Base-by-base conservation (phyloP, 495 filamentous ascomycete species). In the Aspergillus biplanus region DNA sequence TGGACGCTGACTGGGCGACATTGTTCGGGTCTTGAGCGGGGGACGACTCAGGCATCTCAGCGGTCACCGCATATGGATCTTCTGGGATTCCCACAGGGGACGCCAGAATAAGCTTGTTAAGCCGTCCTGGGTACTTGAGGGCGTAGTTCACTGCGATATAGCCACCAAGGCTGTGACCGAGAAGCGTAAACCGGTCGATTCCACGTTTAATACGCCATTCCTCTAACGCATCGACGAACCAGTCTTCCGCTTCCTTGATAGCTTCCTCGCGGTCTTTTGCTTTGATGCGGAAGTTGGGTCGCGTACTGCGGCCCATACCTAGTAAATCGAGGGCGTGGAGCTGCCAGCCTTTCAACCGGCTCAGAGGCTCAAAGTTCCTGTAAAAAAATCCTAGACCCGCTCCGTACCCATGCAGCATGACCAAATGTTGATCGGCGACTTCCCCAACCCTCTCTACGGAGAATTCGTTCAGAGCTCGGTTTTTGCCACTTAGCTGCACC, bases 341-440 rank as follows among this genome's bases (percentile, higher is more conserved):
- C 70, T 90, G 92, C 94, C 94, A 97, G 15, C 92, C 92, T 56
- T 82, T 78, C 4, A 85, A 73, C 11, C 92, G 86, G 59, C 85
- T 92, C 44, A 99, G 75, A 6, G 87, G 86, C 71, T 98, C 95
- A 59, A 96, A 98, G 69, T 98, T 98, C 74, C 93, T 92, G 79
- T 98, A 99, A 80, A 97, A 99, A 72, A 98, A 98, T 5, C 92
- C 95, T 4, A 99, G 79, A 0, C 95, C 95, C 1, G 95, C 95
- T 44, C 96, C 96, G 74, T 98, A 98, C 42, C 95, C 95, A 71
- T 99, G 95, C 12, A 99, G 80, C 89, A 99, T 97, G 21, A 99
- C 93, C n/a, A 99, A 80, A 60, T 93, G 93, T 55, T 93, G 86
- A 11, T 90, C 87, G 6, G 86, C 82, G 34, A 85, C 75, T 64